phyloP scores from a whole-genome alignment of 768 basidiomycete genomes.

The Peribolospora kevripleyi region DNA sequence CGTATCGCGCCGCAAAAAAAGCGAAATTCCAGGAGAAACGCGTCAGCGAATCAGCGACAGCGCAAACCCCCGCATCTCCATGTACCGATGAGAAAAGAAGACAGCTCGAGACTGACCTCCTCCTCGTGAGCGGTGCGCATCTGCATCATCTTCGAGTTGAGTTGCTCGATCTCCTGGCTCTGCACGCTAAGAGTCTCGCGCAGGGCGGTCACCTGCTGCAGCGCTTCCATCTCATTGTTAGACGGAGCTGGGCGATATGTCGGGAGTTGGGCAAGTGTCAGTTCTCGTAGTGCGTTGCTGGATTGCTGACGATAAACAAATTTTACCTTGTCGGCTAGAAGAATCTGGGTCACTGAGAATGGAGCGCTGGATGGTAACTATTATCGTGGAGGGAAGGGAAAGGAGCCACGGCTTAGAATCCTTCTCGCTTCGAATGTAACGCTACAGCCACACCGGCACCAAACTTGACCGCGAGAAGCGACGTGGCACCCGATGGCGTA shows the following conservation, averaged over 20 bases:
- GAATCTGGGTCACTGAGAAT: slow-evolving; percentile 23
- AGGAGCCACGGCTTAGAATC: too few relatives aligned
- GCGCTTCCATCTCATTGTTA: slow-evolving; percentile 28
- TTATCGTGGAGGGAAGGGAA: too few relatives aligned
- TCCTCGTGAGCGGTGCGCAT: neutral
- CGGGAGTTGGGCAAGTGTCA: slow-evolving; percentile 20
- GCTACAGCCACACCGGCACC: neutral
- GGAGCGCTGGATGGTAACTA: slow-evolving; percentile 23
- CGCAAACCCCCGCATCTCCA: too few relatives aligned
- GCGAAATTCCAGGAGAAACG: too few relatives aligned
- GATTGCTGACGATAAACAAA: neutral
- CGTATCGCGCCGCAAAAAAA: too few relatives aligned
- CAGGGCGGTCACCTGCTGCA: slow-evolving; percentile 21
- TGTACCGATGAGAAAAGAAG: too few relatives aligned
- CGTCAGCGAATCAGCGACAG: too few relatives aligned
- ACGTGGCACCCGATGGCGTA: neutral
- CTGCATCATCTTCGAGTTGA: slow-evolving; percentile 9
- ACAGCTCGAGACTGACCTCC: neutral
- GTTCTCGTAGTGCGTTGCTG: neutral
- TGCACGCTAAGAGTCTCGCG: slow-evolving; percentile 60
- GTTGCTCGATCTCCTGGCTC: slow-evolving; percentile 23
- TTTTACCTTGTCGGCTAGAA: neutral
- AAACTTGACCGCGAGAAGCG: neutral
- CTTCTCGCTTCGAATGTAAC: too few relatives aligned
- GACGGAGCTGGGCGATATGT: slow-evolving; percentile 43